A percentile compares a stretch with the other conserved stretches of the same genome.
Evolutionary conservation across 1,284 basidiomycete genomes (phyloP).

Genomic region (Rugosomyces carneus): DNA sequence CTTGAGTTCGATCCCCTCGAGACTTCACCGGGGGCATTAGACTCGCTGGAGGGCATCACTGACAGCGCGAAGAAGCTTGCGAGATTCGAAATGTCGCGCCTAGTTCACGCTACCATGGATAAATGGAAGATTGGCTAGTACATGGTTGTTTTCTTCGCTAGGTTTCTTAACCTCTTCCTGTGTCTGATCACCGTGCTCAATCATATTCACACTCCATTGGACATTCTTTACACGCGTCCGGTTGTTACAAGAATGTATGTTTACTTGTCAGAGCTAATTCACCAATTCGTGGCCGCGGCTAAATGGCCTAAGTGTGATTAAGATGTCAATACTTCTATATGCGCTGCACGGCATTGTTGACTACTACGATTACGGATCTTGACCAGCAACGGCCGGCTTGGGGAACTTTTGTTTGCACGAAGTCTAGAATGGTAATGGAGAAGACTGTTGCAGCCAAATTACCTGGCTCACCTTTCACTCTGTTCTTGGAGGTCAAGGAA

Average conservation of each 20-base stretch:
- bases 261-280: neutral
- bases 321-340: conserved; percentile 28
- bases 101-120: conserved; percentile 63
- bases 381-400: conserved; percentile 30
- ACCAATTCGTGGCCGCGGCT: neutral
- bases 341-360: conserved; percentile 37
- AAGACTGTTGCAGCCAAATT: neutral
- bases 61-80: conserved; percentile 77
- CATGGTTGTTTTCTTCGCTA: neutral
- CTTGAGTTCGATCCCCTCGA: conserved; percentile 75
- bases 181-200: neutral
- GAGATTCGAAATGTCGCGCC: conserved; percentile 61
- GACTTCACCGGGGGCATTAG: conserved; percentile 62
- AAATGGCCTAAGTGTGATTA: neutral
- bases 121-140: conserved; percentile 59
- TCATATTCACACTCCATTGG: conserved; percentile 2
- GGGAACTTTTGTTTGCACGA: conserved; percentile 12
- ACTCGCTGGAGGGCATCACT: conserved; percentile 68
- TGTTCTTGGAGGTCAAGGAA: conserved; percentile 51
- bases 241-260: neutral
- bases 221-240: conserved; percentile 8
- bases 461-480: conserved; percentile 36
- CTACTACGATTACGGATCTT: conserved; percentile 44
- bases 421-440: conserved; percentile 8
- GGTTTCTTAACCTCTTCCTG: neutral